Evolutionary conservation across 495 filamentous ascomycete genomes (phyloP).

Genomic region (Penicillium cataractarum): DNA sequence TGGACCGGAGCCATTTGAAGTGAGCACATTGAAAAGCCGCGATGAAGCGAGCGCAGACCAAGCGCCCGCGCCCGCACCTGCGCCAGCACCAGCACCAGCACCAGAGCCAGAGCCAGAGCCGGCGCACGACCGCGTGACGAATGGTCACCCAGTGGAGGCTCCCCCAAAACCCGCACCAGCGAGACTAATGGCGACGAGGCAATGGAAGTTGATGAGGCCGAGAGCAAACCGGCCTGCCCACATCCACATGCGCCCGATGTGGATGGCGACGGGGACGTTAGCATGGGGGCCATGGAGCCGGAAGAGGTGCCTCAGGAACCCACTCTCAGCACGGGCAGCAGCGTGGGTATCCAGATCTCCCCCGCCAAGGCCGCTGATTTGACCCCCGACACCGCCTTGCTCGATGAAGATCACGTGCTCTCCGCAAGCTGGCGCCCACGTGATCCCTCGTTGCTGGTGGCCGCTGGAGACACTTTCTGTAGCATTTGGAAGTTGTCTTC

Average conservation of each 20-base stretch:
- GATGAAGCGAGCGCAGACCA: slow-evolving; percentile 38
- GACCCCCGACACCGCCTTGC: slow-evolving; percentile 64
- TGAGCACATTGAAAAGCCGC: slow-evolving; percentile 33
- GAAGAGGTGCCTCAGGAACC: slow-evolving; percentile 56
- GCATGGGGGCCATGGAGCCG: slow-evolving; percentile 35
- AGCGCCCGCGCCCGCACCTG: slow-evolving; percentile 41
- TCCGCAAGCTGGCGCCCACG: slow-evolving; percentile 76
- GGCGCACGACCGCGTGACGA: slow-evolving; percentile 46
- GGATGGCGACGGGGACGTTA: slow-evolving; percentile 51
- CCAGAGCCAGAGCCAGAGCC: slow-evolving; percentile 42
- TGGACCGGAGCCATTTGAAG: slow-evolving; percentile 50
- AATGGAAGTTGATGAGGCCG: slow-evolving; percentile 49
- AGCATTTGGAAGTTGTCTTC: slow-evolving; percentile 72
- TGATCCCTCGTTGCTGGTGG: slow-evolving; percentile 73
- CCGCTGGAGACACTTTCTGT: slow-evolving; percentile 78
- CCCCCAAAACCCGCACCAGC: slow-evolving; percentile 43
- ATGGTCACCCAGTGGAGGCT: slow-evolving; percentile 44
- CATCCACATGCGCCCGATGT: slow-evolving; percentile 24
- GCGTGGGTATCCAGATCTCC: slow-evolving; percentile 67
- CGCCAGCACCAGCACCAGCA: slow-evolving; percentile 26
- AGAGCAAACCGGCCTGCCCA: slow-evolving; percentile 23
- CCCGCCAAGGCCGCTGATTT: slow-evolving; percentile 65
- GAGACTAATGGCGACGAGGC: slow-evolving; percentile 66
- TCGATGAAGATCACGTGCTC: slow-evolving; percentile 67
- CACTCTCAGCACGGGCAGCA: slow-evolving; percentile 64